Base-by-base conservation (phyloP, 2,329 filamentous ascomycete genomes). In the Sphaerulina musiva region DNA sequence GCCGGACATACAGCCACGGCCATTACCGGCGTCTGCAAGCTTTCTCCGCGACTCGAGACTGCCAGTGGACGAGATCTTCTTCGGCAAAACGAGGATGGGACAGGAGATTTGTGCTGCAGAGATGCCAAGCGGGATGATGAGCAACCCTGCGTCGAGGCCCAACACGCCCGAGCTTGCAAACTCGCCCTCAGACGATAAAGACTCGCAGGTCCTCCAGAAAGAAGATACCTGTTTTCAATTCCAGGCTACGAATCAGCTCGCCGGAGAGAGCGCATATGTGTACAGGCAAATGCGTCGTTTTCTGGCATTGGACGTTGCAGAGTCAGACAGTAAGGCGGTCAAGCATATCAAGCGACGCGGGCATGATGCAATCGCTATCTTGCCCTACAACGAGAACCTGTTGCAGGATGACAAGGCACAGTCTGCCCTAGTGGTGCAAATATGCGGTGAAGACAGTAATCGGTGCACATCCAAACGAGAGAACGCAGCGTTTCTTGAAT, bases 31-130 rank as follows among this genome's bases (percentile, higher is more conserved):
- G 6, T 14, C 48, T n/a, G 41, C 50, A 26, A 39, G 32, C 20
- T 65, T 57, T 38, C 51, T 70, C 8, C 57, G 55, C 7, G 56
- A 62, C 10, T 31, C 48, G 0, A 59, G 54, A 11, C 20, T 66
- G 10, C 52, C 66, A 1, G 50, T 72, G 2, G 67, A 73, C 42
- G 51, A 63, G 4, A 26, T 73, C 2, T 72, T 73, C 60, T 72
- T 66, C 47, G 66, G 66, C 31, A 49, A 55, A 2, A 68, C 64
- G 10, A 14, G 29, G 3, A 38, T 69, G 7, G 66, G 67, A 23
- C 23, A 60, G 29, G 58, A 63, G 20, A 58, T 68, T 17, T 38
- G 51, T 6, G 39, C 57, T 9, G 45, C 57, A 7, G 34, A 40
- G 6, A 51, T 54, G 9, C n/a, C 50, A 6, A 52, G 47, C 41